Evolutionary conservation across 2,329 filamentous ascomycete species (phyloP), one percentile per base, ranked within the genome.

Genomic region (Orbilia ellipsospora): DNA sequence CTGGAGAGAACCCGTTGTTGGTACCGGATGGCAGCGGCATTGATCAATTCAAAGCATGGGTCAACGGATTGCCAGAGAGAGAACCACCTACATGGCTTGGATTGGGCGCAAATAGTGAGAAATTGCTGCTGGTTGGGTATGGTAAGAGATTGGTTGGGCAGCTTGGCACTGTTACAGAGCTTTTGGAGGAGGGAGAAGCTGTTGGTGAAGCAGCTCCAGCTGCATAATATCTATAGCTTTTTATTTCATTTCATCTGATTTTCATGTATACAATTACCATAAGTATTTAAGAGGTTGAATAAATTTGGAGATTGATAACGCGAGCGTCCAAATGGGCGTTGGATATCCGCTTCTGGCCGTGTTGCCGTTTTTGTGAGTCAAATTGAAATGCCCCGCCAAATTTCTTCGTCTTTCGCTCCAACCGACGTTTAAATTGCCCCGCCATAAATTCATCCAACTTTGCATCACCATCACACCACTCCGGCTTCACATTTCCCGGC

Each of bases 1-100:
- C 84, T n/a, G 84, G 85, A 45, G 85, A 87, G 28, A 84, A 87
- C 28, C 87, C 87, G 31, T 86, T 98, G 15, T 85, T 88, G 15
- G 89, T 97, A 56, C 95, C 95, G 0, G 88, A 88, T 52, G 90
- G 92, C 50, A 97, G 94, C 0, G 89, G 88, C 57, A 88, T 97
- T 81, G 88, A 90, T 77, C 93, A 96, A 80, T 98, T 98, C 82
- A 90, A 91, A 83, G 86, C 87, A 44, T 99, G 96, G 96, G 92
- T 99, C 77, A 92, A 96, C 80, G 89, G 88, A 75, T 85, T 99
- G 77, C 95, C 95, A 0, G 95, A 99, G 86, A 89, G 95, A 80
- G 95, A 99, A 83, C 96, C 96, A 28, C 95, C 95, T 3, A 97
- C 93, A 0, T 99, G 97, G 81, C 86, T 99, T 15, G 96, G 95